These are phyloP conservation scores for Orbilia quercus DNA, from an alignment of 2,329 filamentous ascomycete species.

Conservation along the genomic window DNA sequence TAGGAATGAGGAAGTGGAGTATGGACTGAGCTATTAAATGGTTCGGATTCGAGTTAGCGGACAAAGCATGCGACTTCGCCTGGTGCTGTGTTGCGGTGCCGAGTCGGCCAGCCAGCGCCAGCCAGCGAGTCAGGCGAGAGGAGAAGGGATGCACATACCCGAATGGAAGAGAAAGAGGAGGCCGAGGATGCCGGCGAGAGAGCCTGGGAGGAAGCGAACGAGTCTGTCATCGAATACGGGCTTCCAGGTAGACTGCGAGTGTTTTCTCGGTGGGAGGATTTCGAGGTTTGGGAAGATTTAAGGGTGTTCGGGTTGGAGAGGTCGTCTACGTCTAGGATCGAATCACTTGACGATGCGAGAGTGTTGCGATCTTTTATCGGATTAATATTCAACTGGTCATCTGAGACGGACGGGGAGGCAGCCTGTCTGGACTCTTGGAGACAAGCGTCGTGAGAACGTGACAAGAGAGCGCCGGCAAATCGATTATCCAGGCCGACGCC, in stretches of 20 bases:
- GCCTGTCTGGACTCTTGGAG: constrained; percentile 34
- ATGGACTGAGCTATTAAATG: constrained; percentile 74
- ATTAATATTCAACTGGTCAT: constrained; percentile 30
- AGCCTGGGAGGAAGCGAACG: constrained; percentile 58
- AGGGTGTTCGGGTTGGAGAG: constrained; percentile 31
- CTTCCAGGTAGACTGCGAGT: constrained; percentile 42
- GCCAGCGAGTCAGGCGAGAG: too few species aligned
- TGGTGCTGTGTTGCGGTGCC: constrained; percentile 33
- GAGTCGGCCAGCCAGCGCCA: too few species aligned
- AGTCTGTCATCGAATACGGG: constrained; percentile 54
- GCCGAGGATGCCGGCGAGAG: constrained; percentile 61
- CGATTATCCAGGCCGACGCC: constrained; percentile 41
- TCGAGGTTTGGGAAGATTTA: constrained; percentile 38
- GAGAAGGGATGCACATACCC: constrained; percentile 39
- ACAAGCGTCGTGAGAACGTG: constrained; percentile 45
- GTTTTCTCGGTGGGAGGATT: constrained; percentile 32
- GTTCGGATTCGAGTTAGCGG: constrained; percentile 36
- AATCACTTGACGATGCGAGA: constrained; percentile 35
- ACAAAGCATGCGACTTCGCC: constrained; percentile 4
- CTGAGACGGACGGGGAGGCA: constrained; percentile 22
- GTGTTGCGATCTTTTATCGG: constrained; percentile 40
- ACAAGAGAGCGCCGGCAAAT: constrained; percentile 44
- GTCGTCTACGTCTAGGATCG: constrained; percentile 31
- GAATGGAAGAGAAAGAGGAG: constrained; percentile 59
- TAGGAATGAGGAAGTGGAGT: constrained; percentile 85